Evolutionary conservation across 78 protist genomes (phyloP), one percentile per base, ranked within the genome.

Genomic region (Isochrysis galbana): DNA sequence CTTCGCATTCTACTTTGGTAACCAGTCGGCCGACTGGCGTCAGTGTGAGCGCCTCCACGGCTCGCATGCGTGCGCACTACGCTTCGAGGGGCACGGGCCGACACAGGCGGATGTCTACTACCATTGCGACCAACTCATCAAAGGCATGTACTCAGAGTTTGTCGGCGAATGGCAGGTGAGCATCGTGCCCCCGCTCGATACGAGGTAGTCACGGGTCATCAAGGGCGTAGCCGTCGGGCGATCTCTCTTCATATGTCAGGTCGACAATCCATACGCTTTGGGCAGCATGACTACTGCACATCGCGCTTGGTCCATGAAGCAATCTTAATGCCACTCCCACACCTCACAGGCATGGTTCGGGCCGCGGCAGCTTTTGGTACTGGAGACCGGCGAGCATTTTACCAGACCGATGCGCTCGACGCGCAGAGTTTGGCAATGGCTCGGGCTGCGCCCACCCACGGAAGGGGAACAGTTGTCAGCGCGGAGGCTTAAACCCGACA

Each of bases 81-180:
- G 84, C 32, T 77, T 77, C 46, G 84, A 77, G 46, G 84, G 34
- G 26, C 46, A 39, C 47, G 84, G 84, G 1, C 47, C 84, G 80
- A 19, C 80, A 29, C 29, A 77, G 84, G 84, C 84, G 44, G 46
- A 39, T 46, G 84, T 77, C 34, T 77, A 77, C 46, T 77, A 77
- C 23, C 84, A 77, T 29, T 34, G 47, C 47, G 84, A 77, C 84
- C 84, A 77, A 46, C 46, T 77, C 32, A 34, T 77, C 84, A 77
- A 77, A 11, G 84, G 84, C 26, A 77, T 77, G 47, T 77, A 77
- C 23, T 2, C 84, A 22, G 46, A 3, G 47, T 77, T 77, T 46
- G n/a, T 77, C 32, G n/a, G 34, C 46, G 84, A 77, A 17, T 77
- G 84, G 84, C 19, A 0, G n/a, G n/a, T n/a, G n/a, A n/a, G n/a